phyloP scores from a whole-genome alignment of 2,329 filamentous ascomycete genomes.

The Monosporascus ibericus region DNA sequence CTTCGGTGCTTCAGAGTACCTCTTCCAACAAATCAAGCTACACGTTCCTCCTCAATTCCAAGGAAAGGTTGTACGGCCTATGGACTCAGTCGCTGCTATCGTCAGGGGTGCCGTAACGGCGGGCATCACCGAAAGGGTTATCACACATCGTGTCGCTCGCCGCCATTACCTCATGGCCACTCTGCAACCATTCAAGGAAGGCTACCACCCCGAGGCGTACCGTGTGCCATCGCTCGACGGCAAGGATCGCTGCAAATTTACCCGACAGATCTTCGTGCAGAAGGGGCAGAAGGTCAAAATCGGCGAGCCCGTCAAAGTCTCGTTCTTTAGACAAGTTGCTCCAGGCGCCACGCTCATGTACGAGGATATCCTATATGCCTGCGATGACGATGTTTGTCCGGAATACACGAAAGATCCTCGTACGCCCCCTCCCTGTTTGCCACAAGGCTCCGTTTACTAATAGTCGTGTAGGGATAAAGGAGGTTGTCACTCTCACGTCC shows the following conservation, averaged over 20 bases:
- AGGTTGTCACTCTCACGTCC: conserved; percentile 94
- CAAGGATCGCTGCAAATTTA: conserved; percentile 98
- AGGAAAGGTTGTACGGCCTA: conserved; percentile 93
- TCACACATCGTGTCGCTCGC: conserved; percentile 94
- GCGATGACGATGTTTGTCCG: conserved; percentile 94
- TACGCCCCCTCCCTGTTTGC: conserved; percentile 48
- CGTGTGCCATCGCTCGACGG: conserved; percentile 93
- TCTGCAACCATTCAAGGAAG: conserved; percentile 96
- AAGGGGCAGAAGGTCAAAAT: conserved; percentile 99
- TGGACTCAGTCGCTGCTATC: conserved; percentile 98
- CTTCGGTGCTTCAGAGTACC: conserved; percentile 96
- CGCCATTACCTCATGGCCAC: conserved; percentile 99
- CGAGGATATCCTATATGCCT: conserved; percentile 95
- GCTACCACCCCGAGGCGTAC: conserved; percentile 96
- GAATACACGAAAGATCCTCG: conserved; percentile 99
- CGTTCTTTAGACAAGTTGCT: conserved; percentile 96
- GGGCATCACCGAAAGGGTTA: conserved; percentile 92
- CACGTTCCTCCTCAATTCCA: conserved; percentile 98
- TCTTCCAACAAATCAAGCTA: conserved; percentile 99
- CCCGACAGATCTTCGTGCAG: conserved; percentile 95
- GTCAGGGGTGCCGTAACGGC: conserved; percentile 98
- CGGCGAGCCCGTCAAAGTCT: conserved; percentile 97
- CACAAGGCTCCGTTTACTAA: conserved; percentile 13
- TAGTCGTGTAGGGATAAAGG: conserved; percentile 75
- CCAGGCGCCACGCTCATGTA: conserved; percentile 98